These are phyloP conservation scores for Rheum nobile DNA, from an alignment of 148 eudicot genomes.

Conservation along the genomic window DNA sequence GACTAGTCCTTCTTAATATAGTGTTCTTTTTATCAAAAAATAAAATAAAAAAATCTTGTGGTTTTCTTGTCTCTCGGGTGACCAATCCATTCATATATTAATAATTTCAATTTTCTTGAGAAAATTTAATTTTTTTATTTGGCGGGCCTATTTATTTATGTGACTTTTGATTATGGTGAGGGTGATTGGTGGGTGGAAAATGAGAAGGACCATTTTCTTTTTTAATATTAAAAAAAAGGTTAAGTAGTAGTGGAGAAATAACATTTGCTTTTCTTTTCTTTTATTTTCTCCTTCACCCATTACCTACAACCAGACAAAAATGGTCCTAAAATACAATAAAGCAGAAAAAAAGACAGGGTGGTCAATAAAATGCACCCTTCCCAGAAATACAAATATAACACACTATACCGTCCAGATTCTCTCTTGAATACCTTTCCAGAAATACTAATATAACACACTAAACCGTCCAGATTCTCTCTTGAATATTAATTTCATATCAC, in stretches of 20 bases:
- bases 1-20: no score
- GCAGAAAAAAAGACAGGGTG: neutral
- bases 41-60: no score
- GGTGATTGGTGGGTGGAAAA: neutral
- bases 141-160: no score
- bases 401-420: neutral
- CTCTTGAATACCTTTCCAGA: no score
- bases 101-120: neutral
- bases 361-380: neutral
- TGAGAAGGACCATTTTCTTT: slow-evolving; percentile 1
- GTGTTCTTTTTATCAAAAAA: no score
- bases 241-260: neutral
- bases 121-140: neutral
- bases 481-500: no score
- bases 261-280: neutral
- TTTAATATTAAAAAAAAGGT: neutral
- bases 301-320: neutral
- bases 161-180: neutral
- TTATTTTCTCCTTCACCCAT: neutral
- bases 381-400: neutral
- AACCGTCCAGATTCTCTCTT: no score
- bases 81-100: neutral
- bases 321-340: neutral
- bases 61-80: neutral
- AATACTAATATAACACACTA: no score